phyloP scores from a whole-genome alignment of 139 green algal genomes.

The Mesotaenium endlicherianum region DNA sequence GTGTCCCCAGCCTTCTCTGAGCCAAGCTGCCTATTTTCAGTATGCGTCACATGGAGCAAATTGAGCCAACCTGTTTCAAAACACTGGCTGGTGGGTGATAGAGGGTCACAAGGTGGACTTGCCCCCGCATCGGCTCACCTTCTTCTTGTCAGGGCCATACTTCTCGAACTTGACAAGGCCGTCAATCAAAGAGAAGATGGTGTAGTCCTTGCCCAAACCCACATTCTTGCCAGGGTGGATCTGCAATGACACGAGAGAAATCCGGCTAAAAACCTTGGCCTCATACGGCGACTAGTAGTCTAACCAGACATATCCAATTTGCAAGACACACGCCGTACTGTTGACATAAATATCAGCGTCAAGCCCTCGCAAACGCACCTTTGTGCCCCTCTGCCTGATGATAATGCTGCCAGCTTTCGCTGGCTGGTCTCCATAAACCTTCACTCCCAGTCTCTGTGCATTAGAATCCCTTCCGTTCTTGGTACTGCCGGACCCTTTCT shows the following conservation, averaged over 20 bases:
- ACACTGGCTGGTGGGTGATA: no score
- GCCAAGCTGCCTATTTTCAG: background rate
- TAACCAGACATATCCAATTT: no score
- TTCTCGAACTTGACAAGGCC: slow-evolving; percentile 88
- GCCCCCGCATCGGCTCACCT: slow-evolving; percentile 33
- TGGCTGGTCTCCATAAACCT: slow-evolving; percentile 92
- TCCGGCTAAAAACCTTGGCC: no score
- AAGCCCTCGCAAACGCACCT: slow-evolving; percentile 6
- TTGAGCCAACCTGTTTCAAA: no score
- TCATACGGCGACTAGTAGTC: no score
- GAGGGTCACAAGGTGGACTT: no score
- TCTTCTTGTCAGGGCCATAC: slow-evolving; percentile 56
- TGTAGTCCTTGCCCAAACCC: slow-evolving; percentile 88
- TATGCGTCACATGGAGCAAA: background rate
- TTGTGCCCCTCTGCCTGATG: slow-evolving; percentile 83
- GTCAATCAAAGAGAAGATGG: slow-evolving; percentile 79
- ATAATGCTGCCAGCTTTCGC: slow-evolving; percentile 94
- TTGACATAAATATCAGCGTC: no score
- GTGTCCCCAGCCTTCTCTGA: background rate
- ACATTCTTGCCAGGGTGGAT: slow-evolving; percentile 71
- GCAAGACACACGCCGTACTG: no score
- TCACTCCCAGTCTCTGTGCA: slow-evolving; percentile 84
- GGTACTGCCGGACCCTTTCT: slow-evolving; percentile 85
- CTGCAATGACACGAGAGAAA: no score
- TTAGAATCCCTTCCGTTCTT: slow-evolving; percentile 97